Base-by-base conservation (phyloP, 139 green algal genomes). In the Deuterostichococcus epilithicus region DNA sequence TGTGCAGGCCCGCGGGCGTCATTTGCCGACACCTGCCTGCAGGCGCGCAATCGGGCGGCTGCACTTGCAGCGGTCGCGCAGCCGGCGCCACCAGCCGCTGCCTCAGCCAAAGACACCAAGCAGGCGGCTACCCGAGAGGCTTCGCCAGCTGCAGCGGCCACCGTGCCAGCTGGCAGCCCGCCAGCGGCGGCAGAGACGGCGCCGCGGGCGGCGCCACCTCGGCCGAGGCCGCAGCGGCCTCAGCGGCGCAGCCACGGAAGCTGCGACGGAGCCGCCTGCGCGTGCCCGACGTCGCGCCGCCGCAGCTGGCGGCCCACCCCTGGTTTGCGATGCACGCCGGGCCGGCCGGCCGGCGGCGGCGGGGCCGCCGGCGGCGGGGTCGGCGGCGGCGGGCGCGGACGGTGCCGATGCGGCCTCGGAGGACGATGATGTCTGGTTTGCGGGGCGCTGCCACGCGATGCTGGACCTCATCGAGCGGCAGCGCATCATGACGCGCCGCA, bases 271-370 rank as follows among this genome's bases (percentile, higher is more conserved):
- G 5, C 2, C 70, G 38, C 13, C 25, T 38, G 44, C 30, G 1
- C 1, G 47, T 70, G 26, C 28, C 58, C 10, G 47, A 76, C 0
- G 69, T 81, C n/a, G 34, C 78, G 36, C 44, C 72, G 20, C 28
- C 70, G 5, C 58, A 25, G 34, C 73, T 88, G 30, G 60, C 81
- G 45, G 15, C 78, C 39, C 83, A 88, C 70, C 80, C 83, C 5
- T 86, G 83, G 63, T 78, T 83, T 52, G 76, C 72, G 4, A 72
- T 37, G 2, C 76, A 83, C 70, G 65, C 36, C 33, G 45, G 42
- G 42, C 8, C 76, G 52, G 65, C 28, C 42, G 13, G 23, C 58
- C 63, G 22, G 26, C n/a, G 45, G 52, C 58, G 76, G 42, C 30
- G 35, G 20, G 42, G 10, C 10, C 10, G 42, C 10, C 42, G 13